Evolutionary conservation across 176 grass and related monocot species (phyloP), one percentile per base, ranked within the genome.

Genomic region (Oryza punctata): DNA sequence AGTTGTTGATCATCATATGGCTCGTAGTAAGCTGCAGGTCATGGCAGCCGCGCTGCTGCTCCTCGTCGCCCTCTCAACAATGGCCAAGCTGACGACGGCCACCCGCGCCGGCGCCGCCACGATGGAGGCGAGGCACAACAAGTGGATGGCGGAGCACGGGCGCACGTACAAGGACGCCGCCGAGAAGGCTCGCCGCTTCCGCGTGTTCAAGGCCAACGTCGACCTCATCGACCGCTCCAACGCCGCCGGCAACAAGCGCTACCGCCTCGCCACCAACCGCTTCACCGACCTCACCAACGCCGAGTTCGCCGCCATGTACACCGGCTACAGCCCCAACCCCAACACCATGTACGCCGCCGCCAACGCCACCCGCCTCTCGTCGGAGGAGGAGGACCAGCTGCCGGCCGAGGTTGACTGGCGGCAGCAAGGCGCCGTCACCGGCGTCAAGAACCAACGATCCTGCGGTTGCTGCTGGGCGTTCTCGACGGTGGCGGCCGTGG

Each of bases 391-490:
- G 0, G 45, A 47, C 13, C 13, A 47, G 28, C 19, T 19, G 16
- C 49, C 16, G 18, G 18, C 35, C 35, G 35, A 4, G 1, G 2
- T 82, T 0, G 81, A 73, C 40, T 82, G 69, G 80, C 61, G 80
- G 26, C 15, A 18, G 16, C 72, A 64, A 59, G 80, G 68, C n/a
- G 80, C 52, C 0, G 68, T 82, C 15, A 82, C 80, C n/a, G 54
- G 45, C 26, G 32, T 82, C 70, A 82, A 82, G 57, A 27, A 65
- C 32, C 70, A 82, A 46, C 38, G 57, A 2, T 19, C 63, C n/a
- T 82, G 81, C 46, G 81, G 70, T 23, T 64, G 70, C 2, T 73
- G 81, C 59, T 83, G 81, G 81, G 81, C 69, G 0, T 83, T 83
- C 59, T 83, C 81, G 8, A 41, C 70, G 10, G 70, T 74, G 25